Conservation (phyloP, 805 yeast genomes). For the Scheffersomyces amazonensis region DNA sequence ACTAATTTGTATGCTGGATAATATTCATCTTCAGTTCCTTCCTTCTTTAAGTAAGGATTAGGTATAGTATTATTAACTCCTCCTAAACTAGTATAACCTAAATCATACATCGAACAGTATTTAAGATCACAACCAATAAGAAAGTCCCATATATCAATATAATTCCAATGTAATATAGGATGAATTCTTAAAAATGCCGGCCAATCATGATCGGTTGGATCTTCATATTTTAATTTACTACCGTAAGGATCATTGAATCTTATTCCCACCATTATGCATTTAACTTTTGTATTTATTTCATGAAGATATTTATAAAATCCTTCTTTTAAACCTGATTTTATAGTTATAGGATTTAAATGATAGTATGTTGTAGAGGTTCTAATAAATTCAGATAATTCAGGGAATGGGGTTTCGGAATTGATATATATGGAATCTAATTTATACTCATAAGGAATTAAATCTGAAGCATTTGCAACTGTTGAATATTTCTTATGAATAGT, state of each 20-base stretch:
- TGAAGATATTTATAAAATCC: constrained; percentile 69
- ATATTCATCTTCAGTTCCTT: constrained; percentile 22
- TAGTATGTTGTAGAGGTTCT: constrained; percentile 50
- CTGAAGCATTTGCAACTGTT: constrained; percentile 7
- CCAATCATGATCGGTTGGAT: constrained; percentile 87
- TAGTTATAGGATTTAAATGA: constrained; percentile 46
- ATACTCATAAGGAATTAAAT: constrained; percentile 20
- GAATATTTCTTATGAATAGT: constrained; percentile 31
- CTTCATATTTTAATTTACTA: constrained; percentile 51
- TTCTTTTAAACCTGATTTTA: constrained; percentile 51
- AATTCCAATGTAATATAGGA: constrained; percentile 87
- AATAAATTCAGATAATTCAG: constrained; percentile 68
- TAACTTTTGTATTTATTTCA: constrained; percentile 46
- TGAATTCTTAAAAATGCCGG: constrained; percentile 81
- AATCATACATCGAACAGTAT: constrained; percentile 76
- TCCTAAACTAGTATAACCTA: constrained; percentile 89
- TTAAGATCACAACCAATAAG: constrained; percentile 53
- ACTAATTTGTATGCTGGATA: constrained; percentile 57
- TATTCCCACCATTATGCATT: constrained; percentile 83
- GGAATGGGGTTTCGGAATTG: constrained; percentile 70
- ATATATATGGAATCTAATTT: constrained; percentile 67
- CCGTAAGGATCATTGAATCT: constrained; percentile 89
- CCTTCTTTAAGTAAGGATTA: constrained; percentile 54
- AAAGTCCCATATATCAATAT: constrained; percentile 83
- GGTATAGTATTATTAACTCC: constrained; percentile 67